Percentiles rank a stretch among this genome's conserved stretches.
phyloP scores from a whole-genome alignment of 768 basidiomycete species.

The Panellus pusillus region DNA sequence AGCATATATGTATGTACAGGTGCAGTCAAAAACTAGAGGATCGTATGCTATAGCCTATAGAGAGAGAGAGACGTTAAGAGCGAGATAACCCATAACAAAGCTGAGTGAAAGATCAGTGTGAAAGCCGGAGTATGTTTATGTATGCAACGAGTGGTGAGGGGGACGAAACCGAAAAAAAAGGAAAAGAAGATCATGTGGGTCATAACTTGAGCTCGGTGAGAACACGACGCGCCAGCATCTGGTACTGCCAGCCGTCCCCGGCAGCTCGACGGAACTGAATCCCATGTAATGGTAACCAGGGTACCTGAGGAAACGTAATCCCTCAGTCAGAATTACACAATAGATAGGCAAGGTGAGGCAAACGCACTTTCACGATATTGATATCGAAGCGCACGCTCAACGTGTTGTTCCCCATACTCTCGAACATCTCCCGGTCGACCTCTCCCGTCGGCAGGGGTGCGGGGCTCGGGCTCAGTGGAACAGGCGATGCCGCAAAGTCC shows the following conservation, averaged over 20 bases:
- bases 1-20: too few relatives aligned
- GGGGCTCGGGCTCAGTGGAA: conserved; percentile 33
- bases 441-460: conserved; percentile 65
- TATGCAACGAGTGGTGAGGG: neutral
- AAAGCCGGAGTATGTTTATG: too few relatives aligned
- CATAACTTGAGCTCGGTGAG: conserved; percentile 86
- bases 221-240: conserved; percentile 88
- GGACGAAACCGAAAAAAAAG: neutral
- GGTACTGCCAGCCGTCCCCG: conserved; percentile 96
- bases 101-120: neutral
- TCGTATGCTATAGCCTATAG: neutral
- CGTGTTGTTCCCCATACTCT: conserved; percentile 70
- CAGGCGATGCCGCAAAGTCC: conserved; percentile 50
- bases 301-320: conserved; percentile 56
- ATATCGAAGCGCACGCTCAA: conserved; percentile 95
- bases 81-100: neutral
- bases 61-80: neutral
- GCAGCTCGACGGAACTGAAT: conserved; percentile 91
- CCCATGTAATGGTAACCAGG: conserved; percentile 90
- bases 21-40: too few relatives aligned
- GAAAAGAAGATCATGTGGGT: conserved; percentile 26
- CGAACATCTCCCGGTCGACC: conserved; percentile 68
- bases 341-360: neutral
- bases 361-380: conserved; percentile 89
- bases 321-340: neutral